phyloP scores from a whole-genome alignment of 345 rosid species.

The Orychophragmus violaceus region DNA sequence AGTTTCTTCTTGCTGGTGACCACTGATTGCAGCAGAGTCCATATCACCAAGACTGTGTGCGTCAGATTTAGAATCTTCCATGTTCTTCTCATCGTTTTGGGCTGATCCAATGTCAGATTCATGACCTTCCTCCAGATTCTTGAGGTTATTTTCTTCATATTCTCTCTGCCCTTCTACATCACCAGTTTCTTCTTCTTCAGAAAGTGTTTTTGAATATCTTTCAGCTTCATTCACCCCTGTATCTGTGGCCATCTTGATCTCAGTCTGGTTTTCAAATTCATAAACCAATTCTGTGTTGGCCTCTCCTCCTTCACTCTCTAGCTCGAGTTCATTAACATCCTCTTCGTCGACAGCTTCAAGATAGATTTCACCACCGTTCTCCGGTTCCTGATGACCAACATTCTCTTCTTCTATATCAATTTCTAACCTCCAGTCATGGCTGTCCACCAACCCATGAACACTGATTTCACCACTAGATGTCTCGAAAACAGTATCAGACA shows the following conservation, averaged over 20 bases:
- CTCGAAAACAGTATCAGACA: constrained; percentile 25
- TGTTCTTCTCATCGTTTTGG: constrained; percentile 21
- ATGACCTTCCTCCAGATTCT: constrained; percentile 16
- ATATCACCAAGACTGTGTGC: not conserved
- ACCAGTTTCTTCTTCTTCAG: constrained; percentile 16
- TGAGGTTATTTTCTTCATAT: constrained; percentile 16
- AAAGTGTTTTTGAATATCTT: not conserved
- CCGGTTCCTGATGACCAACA: not conserved
- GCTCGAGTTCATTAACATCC: not conserved
- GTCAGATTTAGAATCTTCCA: not conserved
- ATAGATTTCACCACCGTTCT: not conserved
- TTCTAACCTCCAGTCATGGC: constrained; percentile 3
- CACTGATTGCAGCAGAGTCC: constrained; percentile 12
- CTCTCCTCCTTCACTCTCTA: constrained; percentile 13
- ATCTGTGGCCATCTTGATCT: constrained; percentile 6
- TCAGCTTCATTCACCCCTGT: constrained; percentile 4
- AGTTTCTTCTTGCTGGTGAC: not conserved
- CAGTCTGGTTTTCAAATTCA: constrained; percentile 14
- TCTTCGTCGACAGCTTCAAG: constrained; percentile 7
- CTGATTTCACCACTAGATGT: constrained; percentile 12
- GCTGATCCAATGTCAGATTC: not conserved
- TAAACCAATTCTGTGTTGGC: not conserved
- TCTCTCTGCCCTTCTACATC: constrained; percentile 10
- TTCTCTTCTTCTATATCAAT: constrained; percentile 3
- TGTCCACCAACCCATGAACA: constrained; percentile 13